These are phyloP conservation scores for Physcomitrellopsis africana DNA, from an alignment of 225 moss, liverwort and hornwort species.

Conservation along the genomic window DNA sequence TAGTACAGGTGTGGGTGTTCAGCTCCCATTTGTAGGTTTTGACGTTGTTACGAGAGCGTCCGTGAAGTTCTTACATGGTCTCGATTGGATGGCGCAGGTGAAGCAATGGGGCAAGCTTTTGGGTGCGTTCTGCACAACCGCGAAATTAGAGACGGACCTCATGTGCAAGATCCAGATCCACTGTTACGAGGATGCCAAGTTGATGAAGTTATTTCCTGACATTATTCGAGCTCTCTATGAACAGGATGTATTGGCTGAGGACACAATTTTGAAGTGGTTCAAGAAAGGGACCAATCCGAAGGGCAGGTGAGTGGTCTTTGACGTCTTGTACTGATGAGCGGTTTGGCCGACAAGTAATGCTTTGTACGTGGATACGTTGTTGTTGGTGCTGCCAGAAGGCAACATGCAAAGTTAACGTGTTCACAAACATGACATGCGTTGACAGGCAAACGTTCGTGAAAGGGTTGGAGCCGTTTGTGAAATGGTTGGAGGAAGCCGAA, in stretches of 20 bases:
- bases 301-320: conserved; percentile 56
- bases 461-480: conserved; percentile 87
- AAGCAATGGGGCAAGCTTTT: conserved; percentile 85
- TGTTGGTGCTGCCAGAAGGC: too few relatives aligned
- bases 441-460: conserved; percentile 95
- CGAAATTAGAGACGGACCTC: conserved; percentile 77
- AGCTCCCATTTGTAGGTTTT: too few relatives aligned
- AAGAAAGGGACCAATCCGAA: conserved; percentile 78
- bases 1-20: too few relatives aligned
- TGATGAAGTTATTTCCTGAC: conserved; percentile 85
- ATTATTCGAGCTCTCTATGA: conserved; percentile 79
- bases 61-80: background rate
- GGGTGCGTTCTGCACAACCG: conserved; percentile 74
- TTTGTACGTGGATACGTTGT: too few relatives aligned
- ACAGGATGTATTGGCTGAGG: conserved; percentile 80
- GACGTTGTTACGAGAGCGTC: background rate
- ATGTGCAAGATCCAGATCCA: conserved; percentile 87
- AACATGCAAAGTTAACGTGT: too few relatives aligned
- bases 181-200: conserved; percentile 85
- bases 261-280: conserved; percentile 74
- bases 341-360: too few relatives aligned
- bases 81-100: conserved; percentile 46
- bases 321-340: too few relatives aligned
- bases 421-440: too few relatives aligned
- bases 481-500: conserved; percentile 98